These are phyloP conservation scores for Diaporthe sp. DNA, from an alignment of 2,329 filamentous ascomycete species.

Conservation along the genomic window DNA sequence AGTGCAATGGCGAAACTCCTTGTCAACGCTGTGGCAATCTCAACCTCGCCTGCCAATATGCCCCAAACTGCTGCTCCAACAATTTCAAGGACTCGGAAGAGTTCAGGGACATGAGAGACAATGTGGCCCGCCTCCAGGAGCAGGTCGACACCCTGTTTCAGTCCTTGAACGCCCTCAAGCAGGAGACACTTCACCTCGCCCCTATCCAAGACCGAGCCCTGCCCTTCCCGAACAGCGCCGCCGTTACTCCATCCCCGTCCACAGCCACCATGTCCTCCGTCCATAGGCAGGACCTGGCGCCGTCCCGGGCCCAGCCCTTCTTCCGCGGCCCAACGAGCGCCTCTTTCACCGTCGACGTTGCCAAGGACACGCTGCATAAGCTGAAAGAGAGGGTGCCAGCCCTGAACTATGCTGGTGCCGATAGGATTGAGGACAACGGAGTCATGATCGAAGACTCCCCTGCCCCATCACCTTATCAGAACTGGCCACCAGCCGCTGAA, in stretches of 20 bases:
- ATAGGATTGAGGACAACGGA: constrained; percentile 74
- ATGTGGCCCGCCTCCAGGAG: constrained; percentile 83
- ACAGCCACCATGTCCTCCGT: constrained; percentile 59
- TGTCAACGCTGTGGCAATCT: constrained; percentile 79
- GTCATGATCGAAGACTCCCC: constrained; percentile 54
- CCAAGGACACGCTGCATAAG: constrained; percentile 86
- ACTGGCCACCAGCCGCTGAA: constrained; percentile 43
- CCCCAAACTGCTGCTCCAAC: constrained; percentile 77
- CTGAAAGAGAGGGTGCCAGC: constrained; percentile 64
- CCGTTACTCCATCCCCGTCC: constrained; percentile 58
- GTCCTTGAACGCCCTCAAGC: constrained; percentile 77
- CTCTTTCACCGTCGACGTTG: constrained; percentile 87
- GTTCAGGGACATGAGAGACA: constrained; percentile 83
- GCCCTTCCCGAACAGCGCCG: constrained; percentile 52
- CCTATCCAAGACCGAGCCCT: constrained; percentile 59
- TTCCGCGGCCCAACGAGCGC: constrained; percentile 91
- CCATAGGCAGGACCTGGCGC: constrained; percentile 60
- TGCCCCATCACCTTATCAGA: constrained; percentile 51
- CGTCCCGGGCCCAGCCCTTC: constrained; percentile 68
- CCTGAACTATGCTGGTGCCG: constrained; percentile 76
- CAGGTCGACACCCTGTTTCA: constrained; percentile 85
- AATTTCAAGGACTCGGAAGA: constrained; percentile 95
- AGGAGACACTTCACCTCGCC: constrained; percentile 62
- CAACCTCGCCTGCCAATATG: constrained; percentile 75
- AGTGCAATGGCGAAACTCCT: constrained; percentile 79